A percentile compares a stretch with the other conserved stretches of the same genome.
Evolutionary conservation across 2,329 filamentous ascomycete species (phyloP).

Genomic region (Pseudogymnoascus sp.): DNA sequence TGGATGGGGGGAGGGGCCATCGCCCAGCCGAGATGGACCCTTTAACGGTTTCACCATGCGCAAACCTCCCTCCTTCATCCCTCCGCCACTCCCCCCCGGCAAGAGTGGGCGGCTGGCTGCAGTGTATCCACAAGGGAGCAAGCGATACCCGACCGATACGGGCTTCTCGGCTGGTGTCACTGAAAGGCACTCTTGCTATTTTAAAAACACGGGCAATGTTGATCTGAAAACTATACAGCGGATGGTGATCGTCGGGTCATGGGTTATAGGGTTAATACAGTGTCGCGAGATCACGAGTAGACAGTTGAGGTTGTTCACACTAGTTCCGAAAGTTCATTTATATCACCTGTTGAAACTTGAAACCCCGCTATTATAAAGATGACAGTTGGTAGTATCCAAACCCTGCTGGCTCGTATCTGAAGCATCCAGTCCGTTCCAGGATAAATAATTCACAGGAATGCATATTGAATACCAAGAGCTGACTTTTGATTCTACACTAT

Average conservation of each 20-base stretch:
- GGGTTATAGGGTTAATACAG: background rate
- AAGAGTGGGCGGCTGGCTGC: slow-evolving; percentile 5
- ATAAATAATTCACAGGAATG: background rate
- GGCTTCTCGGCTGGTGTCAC: slow-evolving; percentile 4
- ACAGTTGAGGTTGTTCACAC: background rate
- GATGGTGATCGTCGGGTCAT: background rate
- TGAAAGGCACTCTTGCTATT: background rate
- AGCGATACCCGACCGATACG: slow-evolving; percentile 4
- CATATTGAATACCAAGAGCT: background rate
- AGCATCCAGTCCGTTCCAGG: background rate
- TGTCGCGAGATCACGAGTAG: background rate
- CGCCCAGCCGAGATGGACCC: slow-evolving; percentile 1
- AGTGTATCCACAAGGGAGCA: slow-evolving; percentile 11
- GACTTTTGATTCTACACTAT: background rate
- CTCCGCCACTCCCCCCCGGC: background rate
- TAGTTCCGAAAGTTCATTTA: background rate
- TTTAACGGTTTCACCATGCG: slow-evolving; percentile 3
- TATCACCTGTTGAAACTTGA: background rate
- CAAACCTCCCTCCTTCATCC: background rate
- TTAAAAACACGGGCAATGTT: background rate
- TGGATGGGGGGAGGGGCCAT: background rate
- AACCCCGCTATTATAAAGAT: background rate
- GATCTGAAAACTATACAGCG: background rate
- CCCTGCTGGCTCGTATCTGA: background rate
- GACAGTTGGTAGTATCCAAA: background rate